phyloP scores from a whole-genome alignment of 202 grass and related monocot genomes.

The Cymbopogon flexuosus region DNA sequence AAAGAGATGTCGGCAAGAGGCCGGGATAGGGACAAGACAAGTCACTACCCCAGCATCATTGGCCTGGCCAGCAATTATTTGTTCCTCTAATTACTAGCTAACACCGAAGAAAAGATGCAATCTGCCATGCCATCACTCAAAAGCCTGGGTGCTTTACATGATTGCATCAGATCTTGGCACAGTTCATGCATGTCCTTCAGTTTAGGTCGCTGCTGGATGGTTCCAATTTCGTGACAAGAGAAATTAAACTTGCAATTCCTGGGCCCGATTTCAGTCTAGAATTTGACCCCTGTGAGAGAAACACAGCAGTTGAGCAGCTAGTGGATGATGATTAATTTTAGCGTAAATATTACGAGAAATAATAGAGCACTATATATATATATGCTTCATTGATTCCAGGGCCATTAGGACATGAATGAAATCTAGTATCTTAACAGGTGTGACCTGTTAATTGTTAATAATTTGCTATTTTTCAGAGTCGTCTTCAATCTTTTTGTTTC shows the following conservation, averaged over 20 bases:
- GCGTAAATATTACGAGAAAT: neutral
- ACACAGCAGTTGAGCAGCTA: neutral
- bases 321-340: neutral
- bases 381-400: neutral
- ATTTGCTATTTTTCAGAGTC: too few species aligned
- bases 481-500: neutral
- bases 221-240: neutral
- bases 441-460: too few species aligned
- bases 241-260: neutral
- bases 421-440: too few species aligned
- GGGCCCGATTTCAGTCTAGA: neutral
- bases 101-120: slow-evolving; percentile 15
- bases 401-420: too few species aligned
- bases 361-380: neutral
- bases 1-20: slow-evolving; percentile 46
- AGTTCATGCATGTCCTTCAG: neutral
- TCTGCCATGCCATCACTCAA: neutral
- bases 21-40: slow-evolving; percentile 42
- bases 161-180: slow-evolving; percentile 15
- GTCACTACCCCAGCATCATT: slow-evolving; percentile 14
- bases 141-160: neutral
- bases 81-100: neutral
- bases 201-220: neutral
- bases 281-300: neutral
- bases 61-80: slow-evolving; percentile 24